Base-by-base conservation (phyloP, 768 basidiomycete species). In the Lentinula guzmanii region DNA sequence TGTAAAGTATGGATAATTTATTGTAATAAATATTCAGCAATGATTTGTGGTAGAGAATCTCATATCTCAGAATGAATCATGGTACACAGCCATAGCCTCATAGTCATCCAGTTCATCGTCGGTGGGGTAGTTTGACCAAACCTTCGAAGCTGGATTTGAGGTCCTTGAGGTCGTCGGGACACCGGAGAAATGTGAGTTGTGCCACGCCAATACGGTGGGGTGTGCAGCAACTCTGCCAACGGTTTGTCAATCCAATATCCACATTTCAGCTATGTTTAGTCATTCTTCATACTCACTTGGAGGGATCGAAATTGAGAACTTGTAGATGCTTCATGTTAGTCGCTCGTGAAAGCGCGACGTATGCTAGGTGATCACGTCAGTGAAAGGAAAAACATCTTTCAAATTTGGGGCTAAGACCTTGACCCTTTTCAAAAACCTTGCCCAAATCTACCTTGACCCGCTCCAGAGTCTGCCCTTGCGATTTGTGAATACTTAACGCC, bases 401-500 rank as follows among this genome's bases (percentile, higher is more conserved):
- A 35, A 9, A 59, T 3, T 7, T 16, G 41, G 24, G 21, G 11
- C 24, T 55, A 69, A 55, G 53, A 86, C 89, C 88, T 84, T 91
- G 86, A 4, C 89, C 89, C 61, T 83, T 87, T 70, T 90, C 94
- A 73, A 96, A 96, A 1, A 84, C 88, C 45, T 82, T 79, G 62
- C 75, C 70, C 31, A 95, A 79, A 68, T 95, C 86, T 3, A 95
- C 89, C 62, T 86, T 89, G 61, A 95, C 91, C 53, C 91, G 79
- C 55, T 91, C 84, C 48, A 96, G 74, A 0, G 94, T 95, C 71
- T 95, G 93, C 0, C 94, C 94, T 70, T 96, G 94, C 4, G 88
- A 89, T 69, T 95, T 95, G 74, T 94, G 92, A 37, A 95, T 86
- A 52, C 87, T 89, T 69, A 95, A 77, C 0, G 93, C 92, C 90